Base-by-base conservation (phyloP, 2,329 filamentous ascomycete species). In the Hymenoscyphus linearis region DNA sequence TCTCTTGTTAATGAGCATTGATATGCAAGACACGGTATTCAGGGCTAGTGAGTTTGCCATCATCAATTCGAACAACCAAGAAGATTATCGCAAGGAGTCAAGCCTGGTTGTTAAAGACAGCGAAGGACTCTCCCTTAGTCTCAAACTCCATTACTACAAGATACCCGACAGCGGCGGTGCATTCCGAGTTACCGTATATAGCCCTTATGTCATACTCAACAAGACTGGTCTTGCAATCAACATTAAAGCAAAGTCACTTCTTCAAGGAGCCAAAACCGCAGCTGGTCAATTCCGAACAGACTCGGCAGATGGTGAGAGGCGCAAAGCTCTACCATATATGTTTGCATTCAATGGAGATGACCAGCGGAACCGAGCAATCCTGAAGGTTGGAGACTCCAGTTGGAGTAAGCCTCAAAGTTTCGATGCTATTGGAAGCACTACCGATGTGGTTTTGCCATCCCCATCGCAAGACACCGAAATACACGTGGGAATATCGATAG, bases 381-480 rank as follows among this genome's bases (percentile, higher is more conserved):
- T 99, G 62, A 96, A 91, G 76, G 85, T 97, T 47, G 91, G 89
- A 4, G 89, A 96, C 59, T 97, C 95, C 0, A 85, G 87, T 63
- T 99, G 95, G 96, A 98, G 95, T 77, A 96, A 95, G 73, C 91
- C 93, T 0, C 93, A 98, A 73, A 97, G 91, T 81, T 96, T 99
- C 69, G 96, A 99, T 72, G 95, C 95, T 22, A 95, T 99, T 66
- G 95, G 95, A 35, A 98, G 93, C 70, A 92, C 89, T 0, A 88
- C 91, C 16, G 93, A 97, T 68, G 90, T 96, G 37, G 84, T 95
- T 36, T 80, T 99, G 36, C 88, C 89, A 56, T 91, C 92, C 0
- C 77, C 83, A 1, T 83, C 82, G 50, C 80, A 83, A 64, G 82
- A 81, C 60, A 87, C 87, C 2, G 95, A 99, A 74, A 93, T 98